Evolutionary conservation across 352 stramenopile genomes (phyloP).

Genomic region (Elongisporangium prolatum): DNA sequence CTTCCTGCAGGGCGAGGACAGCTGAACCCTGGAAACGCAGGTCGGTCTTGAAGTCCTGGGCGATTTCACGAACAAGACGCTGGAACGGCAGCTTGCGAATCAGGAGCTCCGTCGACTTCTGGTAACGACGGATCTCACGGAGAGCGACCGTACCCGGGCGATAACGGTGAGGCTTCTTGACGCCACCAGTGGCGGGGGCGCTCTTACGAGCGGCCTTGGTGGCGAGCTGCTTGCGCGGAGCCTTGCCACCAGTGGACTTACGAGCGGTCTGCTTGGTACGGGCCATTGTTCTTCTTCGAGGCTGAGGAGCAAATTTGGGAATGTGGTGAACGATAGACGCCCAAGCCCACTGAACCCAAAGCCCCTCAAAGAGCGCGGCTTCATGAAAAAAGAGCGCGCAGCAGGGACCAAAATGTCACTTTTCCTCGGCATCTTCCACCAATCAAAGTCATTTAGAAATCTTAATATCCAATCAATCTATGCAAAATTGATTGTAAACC

Average conservation of each 20-base stretch:
- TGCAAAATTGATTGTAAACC: constrained; percentile 1
- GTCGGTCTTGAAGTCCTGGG: constrained; percentile 87
- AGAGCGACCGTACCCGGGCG: constrained; percentile 88
- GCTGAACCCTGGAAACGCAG: constrained; percentile 87
- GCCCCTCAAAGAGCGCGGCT: not conserved
- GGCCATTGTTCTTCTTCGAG: constrained; percentile 67
- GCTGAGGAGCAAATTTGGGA: constrained; percentile 52
- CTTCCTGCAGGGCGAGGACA: constrained; percentile 85
- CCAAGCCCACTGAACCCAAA: constrained; percentile 2
- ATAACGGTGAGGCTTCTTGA: constrained; percentile 92
- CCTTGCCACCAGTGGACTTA: constrained; percentile 94
- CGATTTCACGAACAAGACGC: constrained; percentile 91
- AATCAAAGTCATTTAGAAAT: constrained; percentile 9
- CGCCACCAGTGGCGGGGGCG: constrained; percentile 85
- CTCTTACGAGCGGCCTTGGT: constrained; percentile 92
- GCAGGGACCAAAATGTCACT: constrained; percentile 2
- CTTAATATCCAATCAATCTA: constrained; percentile 8
- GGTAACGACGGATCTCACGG: constrained; percentile 96
- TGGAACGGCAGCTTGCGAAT: constrained; percentile 97
- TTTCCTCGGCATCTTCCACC: constrained; percentile 7
- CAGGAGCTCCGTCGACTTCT: constrained; percentile 95
- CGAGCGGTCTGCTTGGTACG: constrained; percentile 96
- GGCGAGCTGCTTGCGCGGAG: constrained; percentile 92
- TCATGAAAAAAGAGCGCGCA: constrained; percentile 1
- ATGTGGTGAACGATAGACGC: constrained; percentile 12